These are phyloP conservation scores for Herpetomonas muscarum DNA, from an alignment of 208 protist species.

Conservation along the genomic window DNA sequence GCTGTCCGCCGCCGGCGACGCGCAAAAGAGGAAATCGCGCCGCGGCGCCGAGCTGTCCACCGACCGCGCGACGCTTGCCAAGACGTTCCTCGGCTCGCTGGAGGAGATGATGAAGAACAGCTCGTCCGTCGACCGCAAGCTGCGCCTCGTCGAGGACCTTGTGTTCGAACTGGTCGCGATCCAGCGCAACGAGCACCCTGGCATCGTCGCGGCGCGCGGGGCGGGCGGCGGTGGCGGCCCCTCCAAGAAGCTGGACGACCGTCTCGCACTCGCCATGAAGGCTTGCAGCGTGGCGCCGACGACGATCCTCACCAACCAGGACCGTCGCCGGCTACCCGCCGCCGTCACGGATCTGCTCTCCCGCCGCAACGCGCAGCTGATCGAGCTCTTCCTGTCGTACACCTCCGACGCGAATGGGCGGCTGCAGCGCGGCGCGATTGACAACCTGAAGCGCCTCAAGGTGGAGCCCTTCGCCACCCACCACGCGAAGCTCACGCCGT, in stretches of 20 bases:
- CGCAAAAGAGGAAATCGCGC: background rate
- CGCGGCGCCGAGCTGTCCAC: slow-evolving; percentile 37
- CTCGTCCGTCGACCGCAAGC: slow-evolving; percentile 25
- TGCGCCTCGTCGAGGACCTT: slow-evolving; percentile 61
- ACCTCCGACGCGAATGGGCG: slow-evolving; percentile 52
- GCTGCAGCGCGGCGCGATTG: slow-evolving; percentile 70
- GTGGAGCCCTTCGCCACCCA: slow-evolving; percentile 62
- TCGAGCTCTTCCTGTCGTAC: slow-evolving; percentile 41
- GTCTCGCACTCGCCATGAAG: slow-evolving; percentile 66
- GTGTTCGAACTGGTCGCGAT: slow-evolving; percentile 65
- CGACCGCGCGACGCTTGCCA: slow-evolving; percentile 63
- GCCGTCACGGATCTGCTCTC: slow-evolving; percentile 14
- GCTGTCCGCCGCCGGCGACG: background rate
- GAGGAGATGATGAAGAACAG: slow-evolving; percentile 57
- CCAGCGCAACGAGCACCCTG: slow-evolving; percentile 57
- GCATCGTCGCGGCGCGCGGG: background rate
- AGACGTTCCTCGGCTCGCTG: slow-evolving; percentile 75
- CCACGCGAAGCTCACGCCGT: slow-evolving; percentile 66
- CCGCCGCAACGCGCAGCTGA: slow-evolving; percentile 36
- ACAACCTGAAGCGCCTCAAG: slow-evolving; percentile 73
- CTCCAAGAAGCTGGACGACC: slow-evolving; percentile 43
- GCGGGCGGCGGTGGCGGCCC: background rate
- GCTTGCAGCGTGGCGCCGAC: slow-evolving; percentile 49
- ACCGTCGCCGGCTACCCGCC: slow-evolving; percentile 17
- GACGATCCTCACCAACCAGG: slow-evolving; percentile 24